phyloP scores from a whole-genome alignment of 108 stramenopile genomes.

The Seminavis robusta region DNA sequence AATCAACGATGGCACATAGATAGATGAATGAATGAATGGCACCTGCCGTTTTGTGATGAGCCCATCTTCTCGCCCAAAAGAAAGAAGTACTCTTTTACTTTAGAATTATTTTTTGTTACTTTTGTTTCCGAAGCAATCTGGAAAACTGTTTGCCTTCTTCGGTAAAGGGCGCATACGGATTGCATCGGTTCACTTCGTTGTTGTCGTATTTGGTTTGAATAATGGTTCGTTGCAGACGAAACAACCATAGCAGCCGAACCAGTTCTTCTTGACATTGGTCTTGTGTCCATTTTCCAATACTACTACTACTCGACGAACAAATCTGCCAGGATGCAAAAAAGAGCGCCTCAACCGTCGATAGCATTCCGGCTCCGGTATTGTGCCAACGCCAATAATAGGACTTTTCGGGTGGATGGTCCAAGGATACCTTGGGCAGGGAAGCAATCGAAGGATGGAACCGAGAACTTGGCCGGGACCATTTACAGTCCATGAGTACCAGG shows the following conservation, averaged over 20 bases:
- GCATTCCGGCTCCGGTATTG: constrained; percentile 61
- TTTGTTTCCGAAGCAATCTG: too few relatives aligned
- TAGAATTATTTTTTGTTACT: too few relatives aligned
- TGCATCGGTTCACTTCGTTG: constrained; percentile 18
- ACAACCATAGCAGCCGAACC: constrained; percentile 67
- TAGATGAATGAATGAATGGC: too few relatives aligned
- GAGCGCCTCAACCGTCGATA: constrained; percentile 75
- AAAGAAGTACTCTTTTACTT: too few relatives aligned
- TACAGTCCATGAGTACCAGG: constrained; percentile 71
- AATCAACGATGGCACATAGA: too few relatives aligned
- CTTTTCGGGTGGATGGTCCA: constrained; percentile 46
- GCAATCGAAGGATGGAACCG: constrained; percentile 23
- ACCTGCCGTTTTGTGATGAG: too few relatives aligned
- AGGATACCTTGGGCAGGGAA: constrained; percentile 56
- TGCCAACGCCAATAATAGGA: constrained; percentile 84
- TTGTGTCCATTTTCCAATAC: constrained; percentile 15
- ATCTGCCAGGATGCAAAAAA: constrained; percentile 64
- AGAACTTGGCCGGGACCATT: constrained; percentile 48
- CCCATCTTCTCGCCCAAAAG: too few relatives aligned
- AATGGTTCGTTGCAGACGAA: constrained; percentile 59
- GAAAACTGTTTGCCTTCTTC: constrained; percentile 57
- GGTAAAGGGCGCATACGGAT: constrained; percentile 33
- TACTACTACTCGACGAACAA: background rate
- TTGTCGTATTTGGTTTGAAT: constrained; percentile 20
- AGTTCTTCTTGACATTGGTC: constrained; percentile 15